Base-by-base conservation (phyloP, 345 rosid species). In the Aethionema arabicum region DNA sequence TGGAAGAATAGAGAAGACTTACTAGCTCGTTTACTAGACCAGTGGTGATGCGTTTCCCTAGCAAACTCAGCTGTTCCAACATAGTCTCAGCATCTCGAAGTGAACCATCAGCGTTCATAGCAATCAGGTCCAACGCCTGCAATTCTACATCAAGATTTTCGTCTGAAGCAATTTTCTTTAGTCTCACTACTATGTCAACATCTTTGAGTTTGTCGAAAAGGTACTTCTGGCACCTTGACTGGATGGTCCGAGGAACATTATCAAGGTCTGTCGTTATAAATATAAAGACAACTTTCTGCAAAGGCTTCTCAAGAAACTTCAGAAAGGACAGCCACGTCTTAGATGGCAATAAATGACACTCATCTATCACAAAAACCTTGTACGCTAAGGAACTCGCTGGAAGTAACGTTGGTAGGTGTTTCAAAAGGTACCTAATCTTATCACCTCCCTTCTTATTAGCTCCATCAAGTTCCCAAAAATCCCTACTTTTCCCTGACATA, bases 11-110 rank as follows among this genome's bases (percentile, higher is more conserved):
- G 54, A n/a, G 32, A 74, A 47, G 55, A 82, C 97, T 90, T 67
- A 93, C 99, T 59, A 93, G 95, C 76, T 93, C 99, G 65, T 90
- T 93, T 30, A 89, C 96, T 65, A 93, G 83, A 51, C 85, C 74
- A 32, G 87, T 63, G 9, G 96, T 90, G 65, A 93, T 90, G 68
- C 81, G 82, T 78, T 90, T 87, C 56, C 99, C 99, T 21, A 93
- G 78, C 76, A 93, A 78, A 74, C 97, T 90, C 75, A 93, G 76
- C 79, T 93, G 99, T 73, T 93, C 99, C 66, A 93, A 73, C 96
- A 93, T 87, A 32, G 96, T 87, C 77, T 93, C 99, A 15, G 97
- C 97, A 77, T 93, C 99, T 56, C 95, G 95, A 63, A 93, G 96
- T 21, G 99, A 93, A 46, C 99, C 99, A 72, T 87, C 97, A 7